Percentiles rank a stretch among this genome's conserved stretches.
Evolutionary conservation across 768 basidiomycete genomes (phyloP).

Genomic region (Psilocybe cyanescens): DNA sequence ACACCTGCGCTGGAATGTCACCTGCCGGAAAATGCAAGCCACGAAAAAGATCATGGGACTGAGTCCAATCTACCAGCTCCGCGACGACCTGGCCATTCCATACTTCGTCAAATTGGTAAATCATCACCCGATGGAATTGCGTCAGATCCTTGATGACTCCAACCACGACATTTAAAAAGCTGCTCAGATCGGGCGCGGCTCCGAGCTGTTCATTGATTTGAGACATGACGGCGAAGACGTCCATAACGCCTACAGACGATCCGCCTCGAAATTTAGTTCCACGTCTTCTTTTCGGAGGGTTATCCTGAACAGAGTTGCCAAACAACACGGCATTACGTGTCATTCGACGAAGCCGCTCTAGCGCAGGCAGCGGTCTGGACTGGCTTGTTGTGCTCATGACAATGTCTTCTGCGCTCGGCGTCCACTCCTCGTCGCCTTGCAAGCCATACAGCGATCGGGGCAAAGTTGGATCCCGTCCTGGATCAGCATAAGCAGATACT

Average conservation of each 20-base stretch:
- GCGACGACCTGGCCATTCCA: constrained; percentile 83
- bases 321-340: constrained; percentile 22
- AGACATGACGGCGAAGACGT: constrained; percentile 76
- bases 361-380: constrained; percentile 69
- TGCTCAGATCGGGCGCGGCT: constrained; percentile 63
- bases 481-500: neutral
- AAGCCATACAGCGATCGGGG: constrained; percentile 16
- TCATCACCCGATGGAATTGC: constrained; percentile 79
- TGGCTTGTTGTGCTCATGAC: constrained; percentile 72
- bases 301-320: neutral
- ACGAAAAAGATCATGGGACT: constrained; percentile 72
- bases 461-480: constrained; percentile 3
- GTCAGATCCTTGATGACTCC: constrained; percentile 77
- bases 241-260: constrained; percentile 66
- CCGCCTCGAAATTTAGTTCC: constrained; percentile 17
- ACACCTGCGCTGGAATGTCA: constrained; percentile 71
- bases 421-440: constrained; percentile 37
- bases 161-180: constrained; percentile 73
- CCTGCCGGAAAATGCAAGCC: constrained; percentile 73
- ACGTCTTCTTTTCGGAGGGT: constrained; percentile 18
- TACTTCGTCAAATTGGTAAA: constrained; percentile 83
- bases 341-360: constrained; percentile 67
- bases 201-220: constrained; percentile 85
- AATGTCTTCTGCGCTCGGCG: constrained; percentile 59
- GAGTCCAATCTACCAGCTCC: constrained; percentile 79